phyloP scores from a whole-genome alignment of 75 land plant species.

The Cunninghamia lanceolata region DNA sequence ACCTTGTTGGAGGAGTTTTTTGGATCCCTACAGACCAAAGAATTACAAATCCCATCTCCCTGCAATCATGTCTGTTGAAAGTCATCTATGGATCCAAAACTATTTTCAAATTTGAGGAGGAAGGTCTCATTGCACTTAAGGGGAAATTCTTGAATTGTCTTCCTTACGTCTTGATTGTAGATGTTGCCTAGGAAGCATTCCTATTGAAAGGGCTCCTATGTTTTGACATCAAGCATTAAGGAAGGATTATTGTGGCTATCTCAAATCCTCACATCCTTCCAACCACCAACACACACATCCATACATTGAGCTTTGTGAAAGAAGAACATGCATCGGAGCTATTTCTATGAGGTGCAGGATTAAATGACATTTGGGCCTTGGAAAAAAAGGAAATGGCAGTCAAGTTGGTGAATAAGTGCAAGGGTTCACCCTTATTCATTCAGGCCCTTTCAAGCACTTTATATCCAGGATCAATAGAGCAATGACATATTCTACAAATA shows the following conservation, averaged over 20 bases:
- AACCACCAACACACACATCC: not conserved
- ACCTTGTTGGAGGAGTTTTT: conserved; percentile 12
- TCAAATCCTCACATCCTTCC: not conserved
- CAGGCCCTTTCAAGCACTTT: too few relatives aligned
- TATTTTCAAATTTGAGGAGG: conserved; percentile 7
- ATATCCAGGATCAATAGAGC: too few relatives aligned
- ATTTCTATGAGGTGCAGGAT: conserved; percentile 6
- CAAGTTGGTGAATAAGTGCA: not conserved
- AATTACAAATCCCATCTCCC: not conserved
- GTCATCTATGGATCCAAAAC: not conserved
- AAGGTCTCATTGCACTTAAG: conserved; percentile 1
- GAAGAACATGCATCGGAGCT: conserved; percentile 10
- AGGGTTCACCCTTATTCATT: too few relatives aligned
- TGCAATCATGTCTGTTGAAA: conserved; percentile 14
- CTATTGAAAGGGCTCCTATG: conserved; percentile 10
- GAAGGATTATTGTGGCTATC: conserved; percentile 14
- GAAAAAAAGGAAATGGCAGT: not conserved
- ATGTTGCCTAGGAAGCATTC: not conserved
- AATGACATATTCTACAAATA: too few relatives aligned
- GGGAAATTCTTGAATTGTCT: not conserved
- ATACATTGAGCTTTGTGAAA: not conserved
- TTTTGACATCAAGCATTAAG: conserved; percentile 12
- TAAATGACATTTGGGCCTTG: not conserved
- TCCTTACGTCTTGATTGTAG: conserved; percentile 9
- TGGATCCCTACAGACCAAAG: not conserved